Evolutionary conservation across 2,329 filamentous ascomycete genomes (phyloP), one percentile per base, ranked within the genome.

Genomic region (Aspergillus aculeatus): DNA sequence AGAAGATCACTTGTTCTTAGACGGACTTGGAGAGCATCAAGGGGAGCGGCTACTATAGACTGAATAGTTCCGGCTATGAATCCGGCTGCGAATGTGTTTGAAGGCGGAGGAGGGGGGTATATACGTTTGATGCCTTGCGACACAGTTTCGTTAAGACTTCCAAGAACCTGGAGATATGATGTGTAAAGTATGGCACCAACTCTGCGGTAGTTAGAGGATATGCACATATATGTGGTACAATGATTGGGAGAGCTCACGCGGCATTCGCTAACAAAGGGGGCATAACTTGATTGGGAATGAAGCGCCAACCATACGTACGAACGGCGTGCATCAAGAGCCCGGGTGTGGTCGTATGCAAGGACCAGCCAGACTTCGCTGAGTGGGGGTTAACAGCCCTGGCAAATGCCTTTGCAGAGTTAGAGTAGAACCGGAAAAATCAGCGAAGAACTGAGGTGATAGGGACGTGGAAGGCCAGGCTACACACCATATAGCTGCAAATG

Each of bases 121-220:
- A 85, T 77, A 51, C 84, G 81, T 66, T 86, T 87, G 16, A 79
- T 78, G 6, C 83, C 79, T 61, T 83, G 77, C 0, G 83, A 81
- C 1, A 84, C 81, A 1, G 85, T 85, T 54, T 83, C 82, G 69
- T 89, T 83, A 2, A 88, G 73, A 19, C 69, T 65, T n/a, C 82
- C 82, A 11, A 89, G 77, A 23, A 80, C 80, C 68, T 87, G 84
- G 19, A 89, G 81, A 66, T 89, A 89, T 16, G 81, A 82, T 1
- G 86, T 87, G 66, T 88, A 88, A 12, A 88, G 75, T 6, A 88
- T 80, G 44, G 85, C 85, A 16, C 86, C 85, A 56, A 88, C 81
- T 47, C 82, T 83, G 55, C 47, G 49, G 29, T 44, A 38, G 32
- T 62, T 56, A 60, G 29, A 54, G 11, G 32, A 62, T 16, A 26